These are phyloP conservation scores for Pascua sp. DNA, from an alignment of 1,284 basidiomycete genomes.

Conservation along the genomic window DNA sequence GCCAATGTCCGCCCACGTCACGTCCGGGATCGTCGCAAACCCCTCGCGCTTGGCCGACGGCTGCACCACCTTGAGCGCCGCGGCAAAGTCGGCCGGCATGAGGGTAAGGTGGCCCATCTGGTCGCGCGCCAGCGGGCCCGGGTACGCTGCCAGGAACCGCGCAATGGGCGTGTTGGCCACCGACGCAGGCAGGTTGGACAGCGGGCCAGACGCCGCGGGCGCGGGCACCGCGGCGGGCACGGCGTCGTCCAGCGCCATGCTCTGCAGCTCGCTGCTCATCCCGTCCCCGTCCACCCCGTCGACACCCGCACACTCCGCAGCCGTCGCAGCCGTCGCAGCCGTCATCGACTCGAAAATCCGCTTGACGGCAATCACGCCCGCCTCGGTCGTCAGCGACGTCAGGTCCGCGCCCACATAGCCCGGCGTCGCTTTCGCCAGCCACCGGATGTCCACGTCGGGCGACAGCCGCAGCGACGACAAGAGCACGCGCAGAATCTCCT, in stretches of 20 bases:
- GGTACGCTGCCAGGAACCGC: conserved; percentile 81
- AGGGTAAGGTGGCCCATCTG: conserved; percentile 79
- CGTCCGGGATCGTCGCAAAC: conserved; percentile 92
- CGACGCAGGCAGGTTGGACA: conserved; percentile 43
- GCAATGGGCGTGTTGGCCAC: conserved; percentile 69
- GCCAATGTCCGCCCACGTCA: conserved; percentile 94
- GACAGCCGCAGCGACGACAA: conserved; percentile 35
- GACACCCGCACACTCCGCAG: too few relatives aligned
- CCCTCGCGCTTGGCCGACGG: conserved; percentile 97
- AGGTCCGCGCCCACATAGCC: conserved; percentile 97
- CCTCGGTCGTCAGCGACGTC: conserved; percentile 83
- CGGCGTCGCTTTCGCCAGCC: conserved; percentile 85
- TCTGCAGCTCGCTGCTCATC: conserved; percentile 4
- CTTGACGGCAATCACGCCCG: conserved; percentile 93
- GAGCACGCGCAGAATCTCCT: conserved; percentile 76
- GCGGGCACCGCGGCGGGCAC: too few relatives aligned
- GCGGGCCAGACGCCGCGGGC: conserved; percentile 16
- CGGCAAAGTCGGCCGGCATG: conserved; percentile 70
- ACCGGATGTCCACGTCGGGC: conserved; percentile 40
- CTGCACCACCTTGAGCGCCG: conserved; percentile 79
- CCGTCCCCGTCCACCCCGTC: too few relatives aligned
- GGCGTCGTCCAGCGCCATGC: conserved; percentile 33
- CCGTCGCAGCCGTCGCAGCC: conserved; percentile 43
- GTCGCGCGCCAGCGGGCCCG: conserved; percentile 65
- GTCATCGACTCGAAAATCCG: conserved; percentile 85